Evolutionary conservation across 2,329 filamentous ascomycete species (phyloP).

Genomic region (Neonectria hederae): DNA sequence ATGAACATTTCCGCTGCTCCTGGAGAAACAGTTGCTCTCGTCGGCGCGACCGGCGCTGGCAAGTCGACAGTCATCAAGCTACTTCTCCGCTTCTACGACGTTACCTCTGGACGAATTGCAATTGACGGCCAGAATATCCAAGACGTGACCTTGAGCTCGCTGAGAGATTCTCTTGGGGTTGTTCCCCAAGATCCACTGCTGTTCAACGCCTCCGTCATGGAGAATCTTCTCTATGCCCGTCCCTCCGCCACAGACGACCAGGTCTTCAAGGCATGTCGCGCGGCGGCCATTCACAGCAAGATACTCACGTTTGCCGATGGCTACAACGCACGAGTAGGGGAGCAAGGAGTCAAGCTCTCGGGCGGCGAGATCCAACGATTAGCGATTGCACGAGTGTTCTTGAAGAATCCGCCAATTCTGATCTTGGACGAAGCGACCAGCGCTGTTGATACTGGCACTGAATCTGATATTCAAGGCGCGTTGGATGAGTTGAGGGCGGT

Average conservation of each 20-base stretch:
- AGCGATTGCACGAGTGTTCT: conserved; percentile 54
- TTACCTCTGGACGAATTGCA: conserved; percentile 60
- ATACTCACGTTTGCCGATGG: conserved; percentile 66
- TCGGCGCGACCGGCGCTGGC: conserved; percentile 70
- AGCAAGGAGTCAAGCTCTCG: conserved; percentile 58
- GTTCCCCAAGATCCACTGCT: conserved; percentile 72
- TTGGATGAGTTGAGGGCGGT: conserved; percentile 56
- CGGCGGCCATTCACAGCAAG: conserved; percentile 71
- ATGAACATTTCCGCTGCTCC: conserved; percentile 59
- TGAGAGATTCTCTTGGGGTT: conserved; percentile 68
- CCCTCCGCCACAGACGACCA: conserved; percentile 69
- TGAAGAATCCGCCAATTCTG: conserved; percentile 43
- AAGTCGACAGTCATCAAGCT: conserved; percentile 71
- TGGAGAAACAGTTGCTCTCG: conserved; percentile 67
- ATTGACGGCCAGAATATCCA: conserved; percentile 70
- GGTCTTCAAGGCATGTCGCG: conserved; percentile 67
- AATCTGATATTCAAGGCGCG: conserved; percentile 56
- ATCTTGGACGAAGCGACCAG: conserved; percentile 62
- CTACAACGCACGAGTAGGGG: conserved; percentile 58
- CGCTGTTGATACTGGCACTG: conserved; percentile 56
- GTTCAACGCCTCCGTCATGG: conserved; percentile 71
- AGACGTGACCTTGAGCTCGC: conserved; percentile 64
- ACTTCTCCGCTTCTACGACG: conserved; percentile 69
- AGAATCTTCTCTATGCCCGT: conserved; percentile 72
- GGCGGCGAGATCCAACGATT: conserved; percentile 62